Percentiles rank a stretch among this genome's conserved stretches.
Evolutionary conservation across 306 rosid species (phyloP).

Genomic region (Erythrophleum fordii): DNA sequence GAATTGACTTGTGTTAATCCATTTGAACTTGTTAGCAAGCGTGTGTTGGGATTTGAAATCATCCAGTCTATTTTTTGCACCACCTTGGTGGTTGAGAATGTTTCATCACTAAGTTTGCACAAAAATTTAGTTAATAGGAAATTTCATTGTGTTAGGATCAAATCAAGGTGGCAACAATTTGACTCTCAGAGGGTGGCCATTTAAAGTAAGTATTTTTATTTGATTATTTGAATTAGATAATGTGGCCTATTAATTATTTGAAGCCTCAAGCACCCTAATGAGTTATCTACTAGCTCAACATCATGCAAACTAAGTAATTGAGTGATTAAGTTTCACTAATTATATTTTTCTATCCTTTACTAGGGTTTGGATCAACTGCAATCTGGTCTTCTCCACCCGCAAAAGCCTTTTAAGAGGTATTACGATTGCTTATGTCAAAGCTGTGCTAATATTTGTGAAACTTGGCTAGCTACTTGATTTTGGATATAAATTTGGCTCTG

Average conservation of each 20-base stretch:
- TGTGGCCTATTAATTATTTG: slow-evolving; percentile 6
- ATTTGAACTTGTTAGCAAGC: slow-evolving; percentile 8
- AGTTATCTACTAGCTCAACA: background rate
- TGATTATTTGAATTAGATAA: background rate
- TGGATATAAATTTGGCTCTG: no score
- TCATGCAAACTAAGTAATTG: no score
- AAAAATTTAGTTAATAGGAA: no score
- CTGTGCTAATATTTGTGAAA: no score
- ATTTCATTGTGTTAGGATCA: slow-evolving; percentile 66
- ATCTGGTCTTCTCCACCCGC: slow-evolving; percentile 86
- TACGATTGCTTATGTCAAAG: no score
- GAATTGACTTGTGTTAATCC: no score
- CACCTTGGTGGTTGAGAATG: background rate
- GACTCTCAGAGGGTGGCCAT: slow-evolving; percentile 97
- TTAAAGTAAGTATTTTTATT: no score
- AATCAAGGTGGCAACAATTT: slow-evolving; percentile 90
- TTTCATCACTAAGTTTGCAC: slow-evolving; percentile 15
- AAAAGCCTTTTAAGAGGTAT: slow-evolving; percentile 81
- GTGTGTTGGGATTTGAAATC: background rate
- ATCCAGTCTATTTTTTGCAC: background rate
- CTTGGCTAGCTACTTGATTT: no score
- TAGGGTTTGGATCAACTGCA: slow-evolving; percentile 95
- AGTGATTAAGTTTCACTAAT: slow-evolving; percentile 16
- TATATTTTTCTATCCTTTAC: slow-evolving; percentile 22
- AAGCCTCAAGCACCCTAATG: background rate